Conservation (phyloP, 257 asterid species). For the Craterostigma plantagineum region DNA sequence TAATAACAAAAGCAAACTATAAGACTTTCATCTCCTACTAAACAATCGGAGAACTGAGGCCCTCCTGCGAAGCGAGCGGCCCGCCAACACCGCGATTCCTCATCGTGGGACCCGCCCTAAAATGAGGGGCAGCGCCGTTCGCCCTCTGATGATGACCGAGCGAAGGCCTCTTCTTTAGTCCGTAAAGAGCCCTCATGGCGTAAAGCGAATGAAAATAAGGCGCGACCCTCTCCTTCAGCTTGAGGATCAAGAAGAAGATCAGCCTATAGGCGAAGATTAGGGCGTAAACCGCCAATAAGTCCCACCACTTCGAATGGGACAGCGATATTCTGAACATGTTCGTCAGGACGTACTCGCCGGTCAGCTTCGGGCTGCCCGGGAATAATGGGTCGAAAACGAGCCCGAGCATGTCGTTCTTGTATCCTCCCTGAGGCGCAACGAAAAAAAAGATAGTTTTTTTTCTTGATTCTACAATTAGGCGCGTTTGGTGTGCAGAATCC, state of each 20-base stretch:
- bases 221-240: constrained; percentile 29
- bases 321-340: constrained; percentile 29
- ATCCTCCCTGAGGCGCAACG: constrained; percentile 15
- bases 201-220: constrained; percentile 32
- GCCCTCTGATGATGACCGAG: constrained; percentile 14
- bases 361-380: constrained; percentile 36
- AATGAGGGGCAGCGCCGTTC: constrained; percentile 15
- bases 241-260: constrained; percentile 41
- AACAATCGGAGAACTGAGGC: constrained; percentile 14
- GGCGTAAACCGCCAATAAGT: constrained; percentile 29
- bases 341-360: constrained; percentile 30
- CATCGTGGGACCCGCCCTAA: constrained; percentile 1
- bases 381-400: constrained; percentile 38
- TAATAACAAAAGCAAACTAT: background rate
- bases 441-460: too few species aligned
- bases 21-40: background rate
- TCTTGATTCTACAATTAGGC: too few species aligned
- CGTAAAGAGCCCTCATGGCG: constrained; percentile 20
- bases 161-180: constrained; percentile 14
- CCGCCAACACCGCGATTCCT: too few species aligned
- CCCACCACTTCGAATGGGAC: constrained; percentile 78
- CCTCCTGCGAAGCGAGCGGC: constrained; percentile 13
- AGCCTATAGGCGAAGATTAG: constrained; percentile 35
- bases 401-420: constrained; percentile 56
- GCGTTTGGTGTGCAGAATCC: too few species aligned